Base-by-base conservation (phyloP, 495 filamentous ascomycete species). In the Halenospora varia region DNA sequence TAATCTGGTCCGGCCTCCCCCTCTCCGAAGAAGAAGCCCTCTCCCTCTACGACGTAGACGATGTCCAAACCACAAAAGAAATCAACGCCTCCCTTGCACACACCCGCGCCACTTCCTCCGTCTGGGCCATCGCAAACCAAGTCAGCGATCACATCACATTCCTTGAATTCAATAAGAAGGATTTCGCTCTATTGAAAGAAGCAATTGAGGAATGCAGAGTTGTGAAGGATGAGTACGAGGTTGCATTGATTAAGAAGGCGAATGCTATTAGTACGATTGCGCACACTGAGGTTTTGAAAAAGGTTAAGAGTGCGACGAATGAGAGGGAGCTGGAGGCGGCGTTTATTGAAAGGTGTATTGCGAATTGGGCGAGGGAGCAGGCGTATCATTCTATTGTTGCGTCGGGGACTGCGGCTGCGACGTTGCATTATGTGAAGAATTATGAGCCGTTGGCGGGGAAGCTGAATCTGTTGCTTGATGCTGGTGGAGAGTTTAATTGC, bases 1-100 rank as follows among this genome's bases (percentile, higher is more conserved):
- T 97, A n/a, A 90, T 97, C 63, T 99, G 95, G 95, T 88, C 87
- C 22, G 95, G 95, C 24, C 82, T 97, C 19, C 95, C 95, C 0
- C 68, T 96, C 55, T 86, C 84, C 6, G 67, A 74, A 26, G 75
- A 86, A n/a, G 87, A 96, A 66, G 92, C 92, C 18, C 67, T 82
- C 42, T 67, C 82, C 24, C 80, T 79, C 23, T 82, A 77, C 51
- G 86, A 92, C 42, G 70, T 96, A 57, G 89, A 92, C 69, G 68
- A 77, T 29, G 44, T 44, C 0, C 40, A 41, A 11, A 53, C 50
- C 11, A 48, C 23, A 41, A 53, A 40, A 41, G 72, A 72, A 29
- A 57, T 77, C 1, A 73, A 69, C 44, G 60, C 75, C 51, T 64
- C 64, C 19, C 56, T 65, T n/a, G 57, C 63, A 41, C 63, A 57